A percentile compares a stretch with the other conserved stretches of the same genome.
phyloP scores from a whole-genome alignment of 495 filamentous ascomycete species.

The Aspergillus wentii region DNA sequence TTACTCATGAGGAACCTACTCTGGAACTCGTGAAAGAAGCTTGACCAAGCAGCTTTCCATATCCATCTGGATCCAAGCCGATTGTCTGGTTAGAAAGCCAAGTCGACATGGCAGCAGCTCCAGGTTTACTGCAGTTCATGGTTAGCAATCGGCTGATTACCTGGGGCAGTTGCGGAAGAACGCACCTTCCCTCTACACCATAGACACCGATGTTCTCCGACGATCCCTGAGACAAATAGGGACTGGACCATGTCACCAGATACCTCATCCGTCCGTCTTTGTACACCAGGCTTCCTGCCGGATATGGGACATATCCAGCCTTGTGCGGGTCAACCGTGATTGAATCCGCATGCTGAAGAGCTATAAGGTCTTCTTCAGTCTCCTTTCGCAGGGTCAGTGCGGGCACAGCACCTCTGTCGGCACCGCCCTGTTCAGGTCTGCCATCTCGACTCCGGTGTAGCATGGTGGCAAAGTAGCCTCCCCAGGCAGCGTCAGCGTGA shows the following conservation, averaged over 20 bases:
- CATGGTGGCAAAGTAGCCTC: conserved; percentile 46
- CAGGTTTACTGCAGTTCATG: conserved; percentile 30
- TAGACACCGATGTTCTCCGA: conserved; percentile 36
- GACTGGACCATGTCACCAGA: conserved; percentile 44
- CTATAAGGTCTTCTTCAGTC: conserved; percentile 32
- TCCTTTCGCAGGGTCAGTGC: conserved; percentile 20
- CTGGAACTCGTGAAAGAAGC: conserved; percentile 29
- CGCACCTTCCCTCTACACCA: conserved; percentile 41
- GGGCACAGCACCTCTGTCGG: conserved; percentile 11
- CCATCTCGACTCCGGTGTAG: conserved; percentile 14
- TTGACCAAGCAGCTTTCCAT: conserved; percentile 36
- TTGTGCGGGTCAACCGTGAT: conserved; percentile 49
- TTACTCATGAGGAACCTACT: too few relatives aligned
- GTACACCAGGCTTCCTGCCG: conserved; percentile 40
- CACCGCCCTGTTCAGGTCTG: neutral
- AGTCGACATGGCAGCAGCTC: conserved; percentile 36
- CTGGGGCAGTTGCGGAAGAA: neutral
- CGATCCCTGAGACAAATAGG: conserved; percentile 27
- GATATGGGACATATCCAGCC: conserved; percentile 43
- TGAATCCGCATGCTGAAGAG: conserved; percentile 29
- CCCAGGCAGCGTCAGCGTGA: conserved; percentile 46
- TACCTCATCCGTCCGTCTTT: conserved; percentile 39
- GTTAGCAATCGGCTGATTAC: neutral
- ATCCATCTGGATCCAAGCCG: conserved; percentile 29
- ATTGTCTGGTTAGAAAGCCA: conserved; percentile 37